Evolutionary conservation across 2,329 filamentous ascomycete species (phyloP), one percentile per base, ranked within the genome.

Genomic region (Alternaria burnsii): DNA sequence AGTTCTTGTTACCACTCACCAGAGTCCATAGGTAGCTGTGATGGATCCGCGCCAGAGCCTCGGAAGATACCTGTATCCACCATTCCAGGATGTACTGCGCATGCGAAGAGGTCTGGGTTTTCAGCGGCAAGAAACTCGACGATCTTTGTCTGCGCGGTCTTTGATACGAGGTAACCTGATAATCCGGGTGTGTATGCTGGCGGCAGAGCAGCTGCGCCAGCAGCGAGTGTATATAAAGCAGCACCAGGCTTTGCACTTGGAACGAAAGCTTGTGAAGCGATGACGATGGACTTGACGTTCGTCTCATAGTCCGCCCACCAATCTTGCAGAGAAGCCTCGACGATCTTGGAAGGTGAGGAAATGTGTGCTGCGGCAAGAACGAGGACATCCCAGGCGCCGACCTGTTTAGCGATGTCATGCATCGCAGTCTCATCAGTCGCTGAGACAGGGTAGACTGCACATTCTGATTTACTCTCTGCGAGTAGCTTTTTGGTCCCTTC

Each of bases 401-500:
- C 53, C 34, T 36, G 14, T 14, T 52, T 32, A 6, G 68, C 71
- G 16, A 67, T 48, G n/a, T 63, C 34, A n/a, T 62, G 54, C 63
- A 48, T 53, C 54, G 32, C 61, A 12, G n/a, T 41, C 11, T 59
- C 34, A 6, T 65, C 57, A 5, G 68, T 67, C 24, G 72, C 46
- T 46, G 72, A 68, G n/a, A 64, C 42, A 24, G 60, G 1, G 9
- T 59, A 8, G 62, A 72, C 48, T 6, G 60, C 38, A 10, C 58
- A 3, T 18, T 26, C 11, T 67, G 57, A 42, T 36, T 71, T n/a
- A 65, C 54, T 16, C 60, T 51, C 30, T 10, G 68, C 43, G 20
- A 78, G 69, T 4, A 74, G 70, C 3, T 83, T 69, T 36, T 72
- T 67, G 12, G 76, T 66, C 62, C 73, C 79, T 12, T 74, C 70